Evolutionary conservation across 352 stramenopile genomes (phyloP).

Genomic region (Peronosclerospora sorghi): DNA sequence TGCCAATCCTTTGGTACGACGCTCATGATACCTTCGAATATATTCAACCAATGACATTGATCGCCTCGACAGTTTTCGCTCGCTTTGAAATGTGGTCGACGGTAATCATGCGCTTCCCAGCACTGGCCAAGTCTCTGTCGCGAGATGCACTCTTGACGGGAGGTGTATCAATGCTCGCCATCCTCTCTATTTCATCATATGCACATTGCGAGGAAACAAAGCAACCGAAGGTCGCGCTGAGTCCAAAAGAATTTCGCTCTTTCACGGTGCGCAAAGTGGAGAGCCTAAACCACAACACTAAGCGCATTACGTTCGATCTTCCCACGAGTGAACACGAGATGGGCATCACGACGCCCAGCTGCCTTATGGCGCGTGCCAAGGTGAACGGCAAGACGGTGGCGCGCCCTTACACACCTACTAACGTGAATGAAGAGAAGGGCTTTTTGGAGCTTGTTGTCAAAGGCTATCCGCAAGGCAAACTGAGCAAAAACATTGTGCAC

Average conservation of each 20-base stretch:
- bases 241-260: slow-evolving; percentile 46
- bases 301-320: slow-evolving; percentile 64
- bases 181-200: slow-evolving; percentile 11
- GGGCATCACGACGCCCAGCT: slow-evolving; percentile 46
- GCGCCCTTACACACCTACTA: slow-evolving; percentile 83
- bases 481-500: slow-evolving; percentile 81
- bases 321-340: slow-evolving; percentile 47
- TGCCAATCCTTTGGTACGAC: slow-evolving; percentile 27
- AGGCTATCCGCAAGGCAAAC: slow-evolving; percentile 67
- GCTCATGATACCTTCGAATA: slow-evolving; percentile 6
- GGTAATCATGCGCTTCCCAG: slow-evolving; percentile 39
- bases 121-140: slow-evolving; percentile 25
- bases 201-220: slow-evolving; percentile 15
- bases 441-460: slow-evolving; percentile 87
- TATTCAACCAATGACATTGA: slow-evolving; percentile 2
- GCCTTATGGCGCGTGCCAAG: slow-evolving; percentile 52
- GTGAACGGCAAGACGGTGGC: slow-evolving; percentile 69
- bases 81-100: slow-evolving; percentile 25
- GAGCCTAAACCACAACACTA: slow-evolving; percentile 63
- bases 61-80: not conserved
- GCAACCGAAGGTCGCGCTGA: slow-evolving; percentile 42
- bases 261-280: slow-evolving; percentile 73
- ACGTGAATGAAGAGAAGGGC: slow-evolving; percentile 74
- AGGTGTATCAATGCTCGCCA: slow-evolving; percentile 30
- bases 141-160: slow-evolving; percentile 24